These are phyloP conservation scores for Rhizophagus prolifer DNA, from an alignment of 192 early-diverging fungal genomes.

Conservation along the genomic window DNA sequence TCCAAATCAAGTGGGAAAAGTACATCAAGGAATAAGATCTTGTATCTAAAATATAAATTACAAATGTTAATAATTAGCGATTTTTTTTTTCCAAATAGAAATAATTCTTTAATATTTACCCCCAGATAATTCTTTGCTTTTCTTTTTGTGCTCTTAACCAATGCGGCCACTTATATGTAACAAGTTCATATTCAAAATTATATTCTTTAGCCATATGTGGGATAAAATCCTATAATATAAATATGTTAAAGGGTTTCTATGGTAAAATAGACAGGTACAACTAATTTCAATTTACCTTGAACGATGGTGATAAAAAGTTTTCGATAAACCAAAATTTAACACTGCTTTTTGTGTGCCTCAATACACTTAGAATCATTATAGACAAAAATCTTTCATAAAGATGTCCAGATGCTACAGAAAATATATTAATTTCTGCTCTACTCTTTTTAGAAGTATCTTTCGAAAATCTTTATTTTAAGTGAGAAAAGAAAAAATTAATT, in stretches of 20 bases:
- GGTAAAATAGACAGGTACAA: background rate
- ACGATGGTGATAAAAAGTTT: conserved; percentile 95
- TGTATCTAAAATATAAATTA: conserved; percentile 59
- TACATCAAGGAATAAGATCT: conserved; percentile 97
- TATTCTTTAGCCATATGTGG: conserved; percentile 84
- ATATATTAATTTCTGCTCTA: conserved; percentile 83
- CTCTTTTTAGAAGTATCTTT: conserved; percentile 29
- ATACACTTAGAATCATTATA: conserved; percentile 95
- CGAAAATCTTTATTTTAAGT: conserved; percentile 26
- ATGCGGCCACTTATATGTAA: conserved; percentile 98
- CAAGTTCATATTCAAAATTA: conserved; percentile 91
- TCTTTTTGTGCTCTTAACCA: conserved; percentile 91
- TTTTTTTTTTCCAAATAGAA: background rate
- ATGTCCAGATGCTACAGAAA: conserved; percentile 97
- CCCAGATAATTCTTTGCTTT: conserved; percentile 98
- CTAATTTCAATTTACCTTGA: conserved; percentile 62
- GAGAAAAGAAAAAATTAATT: conserved; percentile 5
- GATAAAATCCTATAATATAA: conserved; percentile 67
- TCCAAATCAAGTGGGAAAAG: conserved; percentile 91
- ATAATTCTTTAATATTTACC: conserved; percentile 33
- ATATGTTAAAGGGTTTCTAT: background rate
- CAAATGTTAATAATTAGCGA: background rate
- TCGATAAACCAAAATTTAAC: conserved; percentile 99
- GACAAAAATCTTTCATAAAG: conserved; percentile 96
- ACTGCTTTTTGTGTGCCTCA: conserved; percentile 80